Evolutionary conservation across 2,329 filamentous ascomycete genomes (phyloP).

Genomic region (Phaeosphaeria sp.): DNA sequence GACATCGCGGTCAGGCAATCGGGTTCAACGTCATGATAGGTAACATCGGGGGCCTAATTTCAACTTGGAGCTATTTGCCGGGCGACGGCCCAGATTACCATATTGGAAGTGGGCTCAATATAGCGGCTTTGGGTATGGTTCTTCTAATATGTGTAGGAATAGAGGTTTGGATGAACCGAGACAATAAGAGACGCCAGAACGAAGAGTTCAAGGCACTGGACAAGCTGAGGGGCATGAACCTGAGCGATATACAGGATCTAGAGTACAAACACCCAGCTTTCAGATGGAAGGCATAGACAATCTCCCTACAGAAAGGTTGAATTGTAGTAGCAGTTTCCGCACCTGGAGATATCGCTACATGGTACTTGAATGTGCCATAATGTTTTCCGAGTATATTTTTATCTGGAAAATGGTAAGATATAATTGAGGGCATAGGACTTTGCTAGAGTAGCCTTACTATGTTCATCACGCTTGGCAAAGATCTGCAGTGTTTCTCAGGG

Average conservation of each 20-base stretch:
- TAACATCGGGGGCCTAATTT: not conserved
- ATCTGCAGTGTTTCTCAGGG: too few relatives aligned
- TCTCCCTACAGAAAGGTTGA: not conserved
- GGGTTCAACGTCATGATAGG: not conserved
- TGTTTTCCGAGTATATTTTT: too few relatives aligned
- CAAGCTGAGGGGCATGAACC: not conserved
- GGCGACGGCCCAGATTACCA: not conserved
- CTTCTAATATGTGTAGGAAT: not conserved
- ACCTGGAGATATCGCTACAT: too few relatives aligned
- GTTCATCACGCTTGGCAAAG: too few relatives aligned
- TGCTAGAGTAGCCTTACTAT: too few relatives aligned
- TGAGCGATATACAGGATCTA: not conserved
- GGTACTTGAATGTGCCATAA: too few relatives aligned
- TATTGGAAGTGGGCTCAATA: not conserved
- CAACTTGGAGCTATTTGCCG: not conserved
- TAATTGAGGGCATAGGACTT: too few relatives aligned
- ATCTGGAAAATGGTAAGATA: too few relatives aligned
- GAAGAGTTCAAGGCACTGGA: not conserved
- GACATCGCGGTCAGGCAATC: not conserved
- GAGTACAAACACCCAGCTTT: not conserved
- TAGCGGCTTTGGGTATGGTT: not conserved
- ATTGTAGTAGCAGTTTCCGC: too few relatives aligned
- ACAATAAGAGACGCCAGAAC: not conserved
- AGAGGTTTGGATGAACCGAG: not conserved
- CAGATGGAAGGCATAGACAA: not conserved